Conservation (phyloP, 1,139 yeast genomes). For the Suhomyces terraborum region DNA sequence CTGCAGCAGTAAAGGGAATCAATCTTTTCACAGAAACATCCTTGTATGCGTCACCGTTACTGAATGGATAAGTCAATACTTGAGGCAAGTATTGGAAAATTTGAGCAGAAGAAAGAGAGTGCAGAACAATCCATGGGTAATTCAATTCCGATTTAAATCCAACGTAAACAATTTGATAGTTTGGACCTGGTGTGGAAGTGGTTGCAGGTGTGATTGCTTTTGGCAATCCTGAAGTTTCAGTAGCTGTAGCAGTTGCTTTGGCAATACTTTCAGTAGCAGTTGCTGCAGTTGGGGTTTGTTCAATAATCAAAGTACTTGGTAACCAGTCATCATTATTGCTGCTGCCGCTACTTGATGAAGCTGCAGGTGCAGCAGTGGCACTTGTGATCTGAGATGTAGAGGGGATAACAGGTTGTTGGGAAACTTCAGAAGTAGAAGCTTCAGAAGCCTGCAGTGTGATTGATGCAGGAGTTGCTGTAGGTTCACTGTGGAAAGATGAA, state of each 20-base stretch:
- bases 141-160: slow-evolving; percentile 73
- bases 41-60: slow-evolving; percentile 29
- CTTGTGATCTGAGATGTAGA: slow-evolving; percentile 7
- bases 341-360: slow-evolving; percentile 11
- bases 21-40: slow-evolving; percentile 59
- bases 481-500: slow-evolving; percentile 1
- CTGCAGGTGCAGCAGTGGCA: slow-evolving; percentile 6
- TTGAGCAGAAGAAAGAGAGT: slow-evolving; percentile 72
- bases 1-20: slow-evolving; percentile 62
- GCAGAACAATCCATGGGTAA: slow-evolving; percentile 69
- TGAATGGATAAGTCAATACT: slow-evolving; percentile 56
- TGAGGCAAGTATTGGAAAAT: slow-evolving; percentile 70
- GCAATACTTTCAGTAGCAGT: slow-evolving; percentile 35
- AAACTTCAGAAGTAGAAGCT: not conserved
- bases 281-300: slow-evolving; percentile 30
- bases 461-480: not conserved
- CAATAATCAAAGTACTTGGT: slow-evolving; percentile 49
- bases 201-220: slow-evolving; percentile 63
- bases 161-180: slow-evolving; percentile 59
- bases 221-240: slow-evolving; percentile 59
- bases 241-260: slow-evolving; percentile 30
- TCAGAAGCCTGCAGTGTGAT: not conserved
- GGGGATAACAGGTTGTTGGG: slow-evolving; percentile 2
- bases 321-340: slow-evolving; percentile 43
- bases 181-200: slow-evolving; percentile 46